A percentile compares a stretch with the other conserved stretches of the same genome.
phyloP scores from a whole-genome alignment of 257 asterid genomes.

The Nicotiana noctiflora region DNA sequence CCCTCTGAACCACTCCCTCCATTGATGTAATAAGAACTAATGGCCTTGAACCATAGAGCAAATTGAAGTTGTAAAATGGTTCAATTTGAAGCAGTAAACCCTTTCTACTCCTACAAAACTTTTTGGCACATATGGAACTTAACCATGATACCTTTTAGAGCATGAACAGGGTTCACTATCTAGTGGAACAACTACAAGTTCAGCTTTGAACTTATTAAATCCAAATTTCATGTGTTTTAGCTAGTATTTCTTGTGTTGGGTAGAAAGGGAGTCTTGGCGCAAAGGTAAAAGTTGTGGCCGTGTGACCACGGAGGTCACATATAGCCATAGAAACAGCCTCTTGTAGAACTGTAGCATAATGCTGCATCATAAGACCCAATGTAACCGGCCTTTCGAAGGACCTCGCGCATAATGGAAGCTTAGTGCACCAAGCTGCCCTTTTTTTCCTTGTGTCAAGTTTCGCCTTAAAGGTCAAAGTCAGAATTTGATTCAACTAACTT shows the following conservation, averaged over 20 bases:
- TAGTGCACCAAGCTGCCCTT: too few relatives aligned
- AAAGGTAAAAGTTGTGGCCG: too few relatives aligned
- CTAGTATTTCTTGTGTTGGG: not conserved
- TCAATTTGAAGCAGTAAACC: not conserved
- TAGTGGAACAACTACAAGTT: not conserved
- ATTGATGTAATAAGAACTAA: not conserved
- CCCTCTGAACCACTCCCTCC: not conserved
- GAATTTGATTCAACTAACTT: not conserved
- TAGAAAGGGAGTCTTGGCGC: too few relatives aligned
- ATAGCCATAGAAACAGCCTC: too few relatives aligned
- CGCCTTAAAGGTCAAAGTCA: not conserved
- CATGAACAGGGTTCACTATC: not conserved
- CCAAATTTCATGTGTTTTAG: not conserved
- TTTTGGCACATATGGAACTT: slow-evolving; percentile 3
- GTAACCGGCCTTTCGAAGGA: too few relatives aligned
- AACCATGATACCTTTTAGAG: not conserved
- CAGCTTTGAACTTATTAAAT: not conserved
- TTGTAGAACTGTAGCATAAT: too few relatives aligned
- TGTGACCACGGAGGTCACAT: too few relatives aligned
- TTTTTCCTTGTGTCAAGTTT: not conserved
- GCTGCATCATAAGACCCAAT: too few relatives aligned
- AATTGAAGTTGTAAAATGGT: not conserved
- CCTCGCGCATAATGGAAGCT: too few relatives aligned
- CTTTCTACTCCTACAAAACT: not conserved
- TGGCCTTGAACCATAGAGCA: not conserved